Evolutionary conservation across 2,329 filamentous ascomycete genomes (phyloP).

Genomic region (Colletotrichum sp.): DNA sequence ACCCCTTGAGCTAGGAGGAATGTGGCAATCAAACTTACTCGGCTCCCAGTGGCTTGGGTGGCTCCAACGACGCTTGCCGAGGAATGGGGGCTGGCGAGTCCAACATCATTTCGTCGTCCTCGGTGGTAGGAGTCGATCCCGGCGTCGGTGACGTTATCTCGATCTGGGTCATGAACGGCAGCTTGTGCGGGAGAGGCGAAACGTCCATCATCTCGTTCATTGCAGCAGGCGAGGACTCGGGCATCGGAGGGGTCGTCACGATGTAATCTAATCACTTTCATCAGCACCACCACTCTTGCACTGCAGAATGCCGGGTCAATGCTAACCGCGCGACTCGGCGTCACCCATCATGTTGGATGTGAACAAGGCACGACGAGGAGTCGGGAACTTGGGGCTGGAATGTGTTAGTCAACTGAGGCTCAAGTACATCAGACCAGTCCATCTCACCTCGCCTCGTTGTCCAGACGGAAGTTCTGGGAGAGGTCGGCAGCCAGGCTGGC

Average conservation of each 20-base stretch:
- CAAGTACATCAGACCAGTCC: conserved; percentile 24
- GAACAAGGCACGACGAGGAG: conserved; percentile 85
- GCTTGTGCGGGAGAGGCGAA: conserved; percentile 90
- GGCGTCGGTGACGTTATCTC: conserved; percentile 78
- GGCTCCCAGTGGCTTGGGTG: conserved; percentile 50
- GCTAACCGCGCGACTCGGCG: conserved; percentile 64
- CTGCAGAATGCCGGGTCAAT: conserved; percentile 22
- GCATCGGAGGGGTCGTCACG: conserved; percentile 79
- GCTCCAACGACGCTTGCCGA: conserved; percentile 53
- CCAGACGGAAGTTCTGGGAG: conserved; percentile 96
- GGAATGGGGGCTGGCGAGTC: conserved; percentile 60
- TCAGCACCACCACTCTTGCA: conserved; percentile 22
- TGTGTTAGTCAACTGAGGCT: conserved; percentile 24
- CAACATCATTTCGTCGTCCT: conserved; percentile 57
- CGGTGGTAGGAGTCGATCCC: conserved; percentile 48
- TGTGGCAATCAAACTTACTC: conserved; percentile 52
- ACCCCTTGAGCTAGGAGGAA: conserved; percentile 9
- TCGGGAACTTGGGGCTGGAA: conserved; percentile 78
- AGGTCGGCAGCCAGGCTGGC: conserved; percentile 91
- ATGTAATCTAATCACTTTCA: conserved; percentile 63
- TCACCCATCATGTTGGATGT: conserved; percentile 71
- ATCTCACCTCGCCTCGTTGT: conserved; percentile 79
- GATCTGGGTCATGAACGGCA: conserved; percentile 68
- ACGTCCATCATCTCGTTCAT: conserved; percentile 86
- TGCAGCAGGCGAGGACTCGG: conserved; percentile 79